Evolutionary conservation across 164 flowering plant genomes (phyloP), one percentile per base, ranked within the genome.

Genomic region (Kalanchoe fedtschenkoi): DNA sequence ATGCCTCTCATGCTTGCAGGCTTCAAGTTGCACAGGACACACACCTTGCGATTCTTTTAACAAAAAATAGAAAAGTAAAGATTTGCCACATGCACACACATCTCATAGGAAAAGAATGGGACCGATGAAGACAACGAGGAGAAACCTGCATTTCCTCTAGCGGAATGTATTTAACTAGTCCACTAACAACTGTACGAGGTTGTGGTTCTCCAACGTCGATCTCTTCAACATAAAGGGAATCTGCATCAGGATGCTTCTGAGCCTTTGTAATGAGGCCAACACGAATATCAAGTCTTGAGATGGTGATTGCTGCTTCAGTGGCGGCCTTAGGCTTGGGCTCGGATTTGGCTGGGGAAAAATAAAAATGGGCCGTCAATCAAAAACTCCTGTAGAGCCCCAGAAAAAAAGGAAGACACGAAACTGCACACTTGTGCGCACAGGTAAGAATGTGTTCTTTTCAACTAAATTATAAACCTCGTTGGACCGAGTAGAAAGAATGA

Each of bases 1-100:
- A 93, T 84, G 13, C 97, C 99, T 63, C 97, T 65, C 99, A 93
- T 90, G 69, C 77, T 70, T 29, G 86, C 99, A 60, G 99, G 97
- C 76, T 93, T 93, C 65, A 93, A 73, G 77, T 93, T 93, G 78
- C 99, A 93, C 38, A 92, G 88, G 63, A 92, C 95, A 63, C 93
- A 89, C 37, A 91, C 98, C 81, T 86, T 87, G 51, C 95, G 88
- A 65, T 90, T 79, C 99, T 93, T 86, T 63, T 53, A 58, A 67
- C 63, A n/a, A 67, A 42, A 19, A 29, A 30, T 9, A 33, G 1
- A 58, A 32, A 34, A 58, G 26, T n/a, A 22, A 24, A 0, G 2
- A 34, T n/a, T 14, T 32, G 1, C 39, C 1, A 22, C 26, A 58
- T 3, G 15, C 15, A 58, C 2, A 13, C 14, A 6, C 15, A 17